phyloP scores from a whole-genome alignment of 208 protist species.

The Trypanosoma theileri region DNA sequence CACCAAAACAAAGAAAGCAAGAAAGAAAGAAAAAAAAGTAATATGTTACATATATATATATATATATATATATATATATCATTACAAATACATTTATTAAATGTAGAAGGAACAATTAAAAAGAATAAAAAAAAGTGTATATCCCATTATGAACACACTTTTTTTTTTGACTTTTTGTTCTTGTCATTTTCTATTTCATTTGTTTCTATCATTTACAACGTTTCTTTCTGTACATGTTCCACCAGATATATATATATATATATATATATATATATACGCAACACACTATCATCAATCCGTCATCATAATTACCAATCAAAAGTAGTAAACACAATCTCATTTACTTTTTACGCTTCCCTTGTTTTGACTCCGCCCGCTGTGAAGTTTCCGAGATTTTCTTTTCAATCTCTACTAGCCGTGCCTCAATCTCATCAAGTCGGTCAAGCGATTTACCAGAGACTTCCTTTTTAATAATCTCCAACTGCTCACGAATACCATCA shows the following conservation, averaged over 20 bases:
- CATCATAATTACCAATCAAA: no score
- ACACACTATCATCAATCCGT: no score
- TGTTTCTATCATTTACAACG: no score
- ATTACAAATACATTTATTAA: background rate
- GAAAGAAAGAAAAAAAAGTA: background rate
- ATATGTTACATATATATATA: background rate
- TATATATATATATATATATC: background rate
- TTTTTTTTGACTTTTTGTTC: no score
- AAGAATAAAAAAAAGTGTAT: no score
- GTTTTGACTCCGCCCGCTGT: conserved; percentile 22
- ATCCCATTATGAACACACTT: no score
- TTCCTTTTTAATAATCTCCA: conserved; percentile 64
- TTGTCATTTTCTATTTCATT: no score
- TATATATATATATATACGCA: no score
- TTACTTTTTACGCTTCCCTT: conserved; percentile 44
- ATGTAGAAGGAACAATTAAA: no score
- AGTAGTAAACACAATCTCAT: conserved; percentile 21
- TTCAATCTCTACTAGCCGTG: conserved; percentile 70
- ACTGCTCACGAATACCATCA: conserved; percentile 78
- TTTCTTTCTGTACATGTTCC: no score
- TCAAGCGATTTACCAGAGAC: conserved; percentile 54
- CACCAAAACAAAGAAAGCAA: conserved; percentile 1
- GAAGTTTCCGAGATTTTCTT: conserved; percentile 55
- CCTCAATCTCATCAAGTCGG: conserved; percentile 73
- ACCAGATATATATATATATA: no score